Evolutionary conservation across 805 yeast genomes (phyloP), one percentile per base, ranked within the genome.

Genomic region (Maudiozyma barnettii): DNA sequence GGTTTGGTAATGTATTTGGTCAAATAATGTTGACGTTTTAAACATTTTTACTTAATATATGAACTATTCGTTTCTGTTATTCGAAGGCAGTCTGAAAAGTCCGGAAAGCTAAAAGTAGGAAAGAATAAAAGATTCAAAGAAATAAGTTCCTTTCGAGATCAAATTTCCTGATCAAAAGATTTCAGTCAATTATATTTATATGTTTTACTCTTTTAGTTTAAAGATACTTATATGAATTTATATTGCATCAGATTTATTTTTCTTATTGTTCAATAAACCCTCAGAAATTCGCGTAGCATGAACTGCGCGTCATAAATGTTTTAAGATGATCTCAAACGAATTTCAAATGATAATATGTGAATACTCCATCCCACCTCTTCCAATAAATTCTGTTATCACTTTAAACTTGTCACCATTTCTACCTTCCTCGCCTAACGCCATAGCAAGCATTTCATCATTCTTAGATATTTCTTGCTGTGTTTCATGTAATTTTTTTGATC

Each of bases 341-440:
- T 19, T 43, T 43, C 44, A 47, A 23, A 44, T 23, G 12, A 23
- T 38, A 5, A 48, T 19, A 38, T 50, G 53, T 7, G 54, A 36
- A 50, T 64, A 64, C 43, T 82, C 87, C 78, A 90, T 76, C 0
- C 84, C 91, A 1, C 99, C 99, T 49, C 89, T 76, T 1, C 96
- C 95, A 41, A 90, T 76, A 61, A 82, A 90, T 47, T 87, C 95
- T 49, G 83, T 76, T 45, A 91, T 76, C 3, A 82, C 81, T 58
- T 79, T 82, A 63, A 90, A 82, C 53, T 85, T 75, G 54, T 84
- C 86, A 4, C 65, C 73, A 37, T 73, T 65, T 2, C 67, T 68
- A 2, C 62, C 66, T n/a, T 69, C 57, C 38, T 73, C 78, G 21
- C 68, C 57, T 48, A 93, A 63, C 5, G 82, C 73, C 31, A 73